Conservation (phyloP, 225 moss, liverwort and hornwort species). For the Pseudoscleropodium purum region DNA sequence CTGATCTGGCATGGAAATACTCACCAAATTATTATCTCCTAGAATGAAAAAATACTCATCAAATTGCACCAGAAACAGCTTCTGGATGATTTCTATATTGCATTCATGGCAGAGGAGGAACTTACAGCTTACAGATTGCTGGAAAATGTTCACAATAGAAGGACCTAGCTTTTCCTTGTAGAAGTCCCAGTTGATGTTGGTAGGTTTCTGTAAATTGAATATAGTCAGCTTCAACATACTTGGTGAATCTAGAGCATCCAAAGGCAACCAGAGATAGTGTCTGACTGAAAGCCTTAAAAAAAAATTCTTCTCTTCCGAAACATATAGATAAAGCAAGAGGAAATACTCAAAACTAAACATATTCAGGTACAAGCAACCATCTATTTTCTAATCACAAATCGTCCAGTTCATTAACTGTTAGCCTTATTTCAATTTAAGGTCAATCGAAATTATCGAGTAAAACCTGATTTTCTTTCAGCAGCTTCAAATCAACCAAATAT, state of each 20-base stretch:
- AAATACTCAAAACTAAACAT: background rate
- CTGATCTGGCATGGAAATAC: background rate
- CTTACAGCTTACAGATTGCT: conserved; percentile 63
- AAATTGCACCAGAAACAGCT: background rate
- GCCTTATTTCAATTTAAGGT: background rate
- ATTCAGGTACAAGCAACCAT: background rate
- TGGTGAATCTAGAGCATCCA: background rate
- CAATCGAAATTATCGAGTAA: background rate
- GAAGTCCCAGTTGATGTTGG: conserved; percentile 79
- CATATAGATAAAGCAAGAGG: background rate
- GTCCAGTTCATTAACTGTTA: background rate
- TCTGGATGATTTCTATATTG: background rate
- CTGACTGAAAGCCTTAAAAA: background rate
- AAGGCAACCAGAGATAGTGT: background rate
- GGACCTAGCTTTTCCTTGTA: conserved; percentile 77
- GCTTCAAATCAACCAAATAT: background rate
- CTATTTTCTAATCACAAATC: background rate
- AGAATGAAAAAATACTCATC: background rate
- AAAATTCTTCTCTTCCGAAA: background rate
- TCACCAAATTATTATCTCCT: background rate
- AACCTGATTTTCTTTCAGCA: background rate
- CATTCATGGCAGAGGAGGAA: background rate
- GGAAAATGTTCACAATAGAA: conserved; percentile 78
- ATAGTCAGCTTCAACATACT: background rate
- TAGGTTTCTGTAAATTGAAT: conserved; percentile 58